phyloP scores from a whole-genome alignment of 495 filamentous ascomycete genomes.

The Delitschia confertaspora region DNA sequence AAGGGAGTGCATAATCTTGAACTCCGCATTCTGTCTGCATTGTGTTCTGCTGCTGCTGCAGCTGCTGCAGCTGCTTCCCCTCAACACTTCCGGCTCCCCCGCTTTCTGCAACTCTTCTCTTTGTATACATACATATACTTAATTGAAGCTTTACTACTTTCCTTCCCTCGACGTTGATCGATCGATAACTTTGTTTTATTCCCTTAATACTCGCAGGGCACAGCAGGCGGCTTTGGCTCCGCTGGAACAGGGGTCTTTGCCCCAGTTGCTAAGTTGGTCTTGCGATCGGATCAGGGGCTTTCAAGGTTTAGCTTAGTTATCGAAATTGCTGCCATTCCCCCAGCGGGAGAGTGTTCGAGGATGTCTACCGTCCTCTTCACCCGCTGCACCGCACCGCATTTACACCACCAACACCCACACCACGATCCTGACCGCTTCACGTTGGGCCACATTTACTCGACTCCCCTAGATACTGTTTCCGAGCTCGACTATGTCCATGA shows the following conservation, averaged over 20 bases:
- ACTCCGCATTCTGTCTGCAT: too few relatives aligned
- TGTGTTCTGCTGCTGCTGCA: too few relatives aligned
- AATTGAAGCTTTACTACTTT: neutral
- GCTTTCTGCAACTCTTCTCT: constrained; percentile 8
- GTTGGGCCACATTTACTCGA: constrained; percentile 8
- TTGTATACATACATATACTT: neutral
- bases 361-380: constrained; percentile 22
- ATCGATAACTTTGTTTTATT: too few relatives aligned
- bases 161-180: neutral
- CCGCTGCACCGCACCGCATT: too few relatives aligned
- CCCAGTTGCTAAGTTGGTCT: constrained; percentile 3
- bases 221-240: too few relatives aligned
- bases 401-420: constrained; percentile 14
- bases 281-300: constrained; percentile 23
- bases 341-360: too few relatives aligned
- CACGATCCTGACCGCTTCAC: constrained; percentile 6
- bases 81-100: constrained; percentile 7
- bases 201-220: too few relatives aligned
- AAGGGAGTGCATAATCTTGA: too few relatives aligned
- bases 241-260: constrained; percentile 7
- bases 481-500: constrained; percentile 23
- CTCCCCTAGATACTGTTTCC: constrained; percentile 13
- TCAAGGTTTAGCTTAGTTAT: constrained; percentile 15
- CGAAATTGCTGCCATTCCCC: constrained; percentile 18
- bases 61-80: too few relatives aligned